Base-by-base conservation (phyloP, 2,329 filamentous ascomycete genomes). In the Aspergillus transmontanensis region DNA sequence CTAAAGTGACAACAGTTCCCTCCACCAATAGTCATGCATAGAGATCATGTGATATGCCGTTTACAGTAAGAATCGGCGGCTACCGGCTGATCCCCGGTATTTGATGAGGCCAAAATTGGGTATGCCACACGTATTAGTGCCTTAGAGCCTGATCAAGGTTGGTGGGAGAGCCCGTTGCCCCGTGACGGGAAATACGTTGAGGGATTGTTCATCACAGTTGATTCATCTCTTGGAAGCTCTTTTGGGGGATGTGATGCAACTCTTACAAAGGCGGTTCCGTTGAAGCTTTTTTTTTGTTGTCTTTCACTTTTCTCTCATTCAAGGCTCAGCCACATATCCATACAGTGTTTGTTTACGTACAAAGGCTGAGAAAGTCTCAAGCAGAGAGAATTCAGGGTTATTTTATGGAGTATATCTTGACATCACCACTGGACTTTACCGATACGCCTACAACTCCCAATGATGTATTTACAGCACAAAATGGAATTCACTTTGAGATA, bases 71-170 rank as follows among this genome's bases (percentile, higher is more conserved):
- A 45, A 61, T 59, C 56, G 21, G 41, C 61, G 56, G 10, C 32
- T 26, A 61, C 54, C 61, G 61, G 50, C 51, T 60, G 66, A 69
- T 63, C 66, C 66, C 66, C 67, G 66, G 68, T 68, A 68, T 68
- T 61, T 21, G 28, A 7, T 60, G 48, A 54, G 60, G 64, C 64
- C 14, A 41, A 6, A 6, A 7, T 39, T 21, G 34, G 11, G 56
- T 60, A 36, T 26, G 28, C n/a, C 6, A 21, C 19, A 11, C 11
- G 66, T 68, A 67, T 66, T 39, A 36, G 19, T 68, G 66, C 67
- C 67, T 64, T 57, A 54, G 21, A 19, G 65, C 68, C 66, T 69
- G 32, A 61, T 23, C 14, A 39, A 58, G 36, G 36, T 36, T 56
- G 58, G 61, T 36, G 39, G 50, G 43, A 43, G 57, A 43, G 19